A percentile compares a stretch with the other conserved stretches of the same genome.
Evolutionary conservation across 1,139 yeast genomes (phyloP).

Genomic region (Taiozyma onychis): DNA sequence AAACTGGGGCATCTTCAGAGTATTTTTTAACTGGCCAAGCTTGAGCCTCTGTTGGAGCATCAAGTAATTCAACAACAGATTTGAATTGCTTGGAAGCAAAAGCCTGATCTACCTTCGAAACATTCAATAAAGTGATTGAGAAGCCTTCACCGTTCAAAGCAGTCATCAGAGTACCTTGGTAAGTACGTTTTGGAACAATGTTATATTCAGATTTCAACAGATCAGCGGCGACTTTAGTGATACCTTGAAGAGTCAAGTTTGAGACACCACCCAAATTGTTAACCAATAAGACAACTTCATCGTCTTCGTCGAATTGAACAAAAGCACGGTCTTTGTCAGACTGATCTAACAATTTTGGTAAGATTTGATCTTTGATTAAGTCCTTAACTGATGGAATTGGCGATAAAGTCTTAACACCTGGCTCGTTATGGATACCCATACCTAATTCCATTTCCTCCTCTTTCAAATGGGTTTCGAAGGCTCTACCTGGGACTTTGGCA

Average conservation of each 20-base stretch:
- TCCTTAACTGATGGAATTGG: conserved; percentile 68
- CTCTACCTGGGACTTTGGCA: conserved; percentile 81
- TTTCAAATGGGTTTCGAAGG: conserved; percentile 47
- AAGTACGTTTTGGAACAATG: conserved; percentile 59
- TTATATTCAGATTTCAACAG: conserved; percentile 41
- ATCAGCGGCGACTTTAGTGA: conserved; percentile 45
- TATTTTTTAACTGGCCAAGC: conserved; percentile 56
- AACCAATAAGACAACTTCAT: conserved; percentile 62
- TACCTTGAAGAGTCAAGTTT: conserved; percentile 64
- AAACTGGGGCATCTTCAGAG: conserved; percentile 24
- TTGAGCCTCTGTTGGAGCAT: conserved; percentile 69
- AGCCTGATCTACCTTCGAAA: conserved; percentile 40
- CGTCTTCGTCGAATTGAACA: conserved; percentile 54
- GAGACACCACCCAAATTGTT: conserved; percentile 89
- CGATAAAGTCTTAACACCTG: conserved; percentile 66
- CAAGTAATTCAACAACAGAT: conserved; percentile 46
- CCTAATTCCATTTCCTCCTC: conserved; percentile 79
- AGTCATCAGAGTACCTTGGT: conserved; percentile 74
- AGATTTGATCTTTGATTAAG: conserved; percentile 42
- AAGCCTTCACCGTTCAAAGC: conserved; percentile 91
- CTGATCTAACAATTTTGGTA: conserved; percentile 49
- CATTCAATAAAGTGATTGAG: conserved; percentile 71
- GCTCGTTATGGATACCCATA: conserved; percentile 94
- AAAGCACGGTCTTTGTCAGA: conserved; percentile 66
- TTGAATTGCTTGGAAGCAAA: conserved; percentile 34